phyloP scores from a whole-genome alignment of 306 rosid genomes.

The Quercus aquifolioides region DNA sequence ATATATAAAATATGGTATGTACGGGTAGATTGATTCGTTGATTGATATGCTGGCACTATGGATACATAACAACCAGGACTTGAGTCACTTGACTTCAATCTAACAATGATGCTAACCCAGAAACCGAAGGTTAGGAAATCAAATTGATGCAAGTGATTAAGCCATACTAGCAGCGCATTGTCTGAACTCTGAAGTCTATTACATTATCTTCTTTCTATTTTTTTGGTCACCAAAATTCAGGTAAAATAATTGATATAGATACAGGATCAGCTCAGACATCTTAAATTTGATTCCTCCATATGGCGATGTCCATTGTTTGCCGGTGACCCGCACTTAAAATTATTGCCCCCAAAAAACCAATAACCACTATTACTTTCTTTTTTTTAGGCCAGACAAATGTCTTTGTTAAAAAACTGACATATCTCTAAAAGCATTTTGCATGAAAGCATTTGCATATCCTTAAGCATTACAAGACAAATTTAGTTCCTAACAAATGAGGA shows the following conservation, averaged over 20 bases:
- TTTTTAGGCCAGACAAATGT: neutral
- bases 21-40: too few relatives aligned
- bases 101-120: neutral
- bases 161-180: neutral
- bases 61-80: too few relatives aligned
- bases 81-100: too few relatives aligned
- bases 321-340: neutral
- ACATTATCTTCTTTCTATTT: neutral
- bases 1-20: too few relatives aligned
- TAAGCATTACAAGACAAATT: slow-evolving; percentile 7
- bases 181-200: neutral
- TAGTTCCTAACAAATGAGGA: slow-evolving; percentile 15
- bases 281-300: neutral
- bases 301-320: neutral
- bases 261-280: neutral
- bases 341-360: neutral
- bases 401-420: neutral
- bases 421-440: neutral
- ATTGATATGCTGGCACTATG: too few relatives aligned
- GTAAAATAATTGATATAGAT: neutral
- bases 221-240: neutral
- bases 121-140: neutral
- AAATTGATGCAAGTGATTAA: too few relatives aligned
- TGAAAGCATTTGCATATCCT: neutral
- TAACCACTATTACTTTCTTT: neutral